Evolutionary conservation across 2,329 filamentous ascomycete species (phyloP), one percentile per base, ranked within the genome.

Genomic region (Microsporum canis): DNA sequence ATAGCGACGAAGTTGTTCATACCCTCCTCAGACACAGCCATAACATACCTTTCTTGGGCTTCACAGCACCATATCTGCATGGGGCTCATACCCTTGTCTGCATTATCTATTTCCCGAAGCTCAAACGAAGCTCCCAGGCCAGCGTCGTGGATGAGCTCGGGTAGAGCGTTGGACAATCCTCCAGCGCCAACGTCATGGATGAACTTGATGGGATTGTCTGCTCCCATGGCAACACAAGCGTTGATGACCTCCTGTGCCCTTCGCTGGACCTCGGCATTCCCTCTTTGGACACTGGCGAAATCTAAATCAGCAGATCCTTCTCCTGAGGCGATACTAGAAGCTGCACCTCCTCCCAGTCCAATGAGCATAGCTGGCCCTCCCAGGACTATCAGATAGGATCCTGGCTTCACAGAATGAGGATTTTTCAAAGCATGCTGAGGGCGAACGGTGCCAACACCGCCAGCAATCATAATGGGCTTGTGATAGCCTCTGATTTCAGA

Each of bases 1-100:
- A 99, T 79, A 75, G 85, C 77, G 65, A 80, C 82, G 74, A 88
- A 88, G 27, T 78, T 78, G 68, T 92, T 91, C 69, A 97, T 82
- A 59, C 85, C 82, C 23, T 94, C 87, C 58, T 84, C 83, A 63
- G 91, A 90, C 64, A 99, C 85, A 6, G 95, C 86, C 68, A 99
- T 79, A 5, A 99, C 94, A 69, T 99, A 99, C 72, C 94, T 83
- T 75, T 99, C 94, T 72, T 99, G 94, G 0, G 94, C 90, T 73
- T 97, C 92, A 68, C 92, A 95, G 74, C 94, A 96, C 91, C 92
- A 97, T 55, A 99, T 96, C 72, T 97, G 89, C 62, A 99, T 83
- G 23, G 94, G 94, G 69, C 89, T 96, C 88, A 99, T 92, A 71
- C 89, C 88, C 65, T 81, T 84, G 74, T 97, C 94, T 1, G 89